Evolutionary conservation across 371 early-diverging fungal species (phyloP), one percentile per base, ranked within the genome.

Genomic region (Smittium culicis): DNA sequence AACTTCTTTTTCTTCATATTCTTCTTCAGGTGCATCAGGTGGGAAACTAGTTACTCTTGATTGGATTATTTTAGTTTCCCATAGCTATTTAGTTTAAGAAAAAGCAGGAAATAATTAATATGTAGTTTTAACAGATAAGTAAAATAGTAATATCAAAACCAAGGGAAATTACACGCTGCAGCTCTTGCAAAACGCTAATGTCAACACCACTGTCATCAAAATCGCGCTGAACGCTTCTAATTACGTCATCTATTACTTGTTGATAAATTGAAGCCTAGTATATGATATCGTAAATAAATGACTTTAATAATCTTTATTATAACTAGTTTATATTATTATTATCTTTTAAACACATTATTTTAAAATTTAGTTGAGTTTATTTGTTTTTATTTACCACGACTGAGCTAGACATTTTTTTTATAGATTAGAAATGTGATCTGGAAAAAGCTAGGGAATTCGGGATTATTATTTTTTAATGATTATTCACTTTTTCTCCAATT

Each of bases 171-270:
- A 91, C 92, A 76, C 88, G 81, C 71, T 92, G 87, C 65, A 97
- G 81, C 68, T 95, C 96, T 59, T 83, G 82, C 35, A 96, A 79
- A 24, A 93, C 85, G 25, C 88, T 79, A 65, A 91, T 90, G 68
- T 94, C 91, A 34, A 96, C 83, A 35, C 96, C 96, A 80, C 87
- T 82, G 69, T 90, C 88, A 66, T 89, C 89, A 79, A 94, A 95
- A 57, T 92, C 89, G n/a, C 85, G 82, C 64, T 86, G 86, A 35
- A 91, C 87, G 73, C 90, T 89, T 66, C 85, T 84, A 70, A 93
- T 88, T 64, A 97, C 98, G 69, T 97, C 94, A 77, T 90, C 87
- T 72, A 97, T 96, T 54, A 97, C 89, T 75, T 84, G 84, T 62
- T 86, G 82, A 78, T 97, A 97, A 32, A 93, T 86, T 67, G 79